These are phyloP conservation scores for Talaromyces sp. DNA, from an alignment of 2,329 filamentous ascomycete genomes.

Conservation along the genomic window DNA sequence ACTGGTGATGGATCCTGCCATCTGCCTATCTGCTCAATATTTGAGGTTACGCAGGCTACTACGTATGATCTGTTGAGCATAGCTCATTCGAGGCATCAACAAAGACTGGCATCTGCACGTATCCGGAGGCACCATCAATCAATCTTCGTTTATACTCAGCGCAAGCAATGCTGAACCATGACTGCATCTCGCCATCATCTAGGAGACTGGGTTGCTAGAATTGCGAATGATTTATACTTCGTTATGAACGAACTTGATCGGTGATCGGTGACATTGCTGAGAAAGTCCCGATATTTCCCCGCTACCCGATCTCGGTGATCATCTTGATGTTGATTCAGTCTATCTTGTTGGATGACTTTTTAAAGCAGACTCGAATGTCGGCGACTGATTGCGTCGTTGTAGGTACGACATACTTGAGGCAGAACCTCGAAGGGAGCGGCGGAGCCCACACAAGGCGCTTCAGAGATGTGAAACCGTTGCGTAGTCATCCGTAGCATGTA, in stretches of 20 bases:
- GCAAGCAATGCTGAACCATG: neutral
- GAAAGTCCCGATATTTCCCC: neutral
- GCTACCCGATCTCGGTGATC: neutral
- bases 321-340: neutral
- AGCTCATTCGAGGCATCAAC: neutral
- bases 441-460: neutral
- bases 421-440: neutral
- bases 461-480: neutral
- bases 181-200: neutral
- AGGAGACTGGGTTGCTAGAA: neutral
- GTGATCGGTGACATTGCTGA: neutral
- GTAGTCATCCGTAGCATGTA: neutral
- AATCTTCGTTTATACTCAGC: neutral
- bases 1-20: neutral
- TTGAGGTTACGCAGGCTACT: neutral
- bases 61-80: neutral
- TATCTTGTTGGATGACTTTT: neutral
- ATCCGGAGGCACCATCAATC: neutral
- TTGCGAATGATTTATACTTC: neutral
- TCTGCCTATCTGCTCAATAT: neutral
- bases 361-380: neutral
- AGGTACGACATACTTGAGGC: neutral
- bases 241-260: neutral
- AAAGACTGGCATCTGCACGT: neutral
- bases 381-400: neutral